These are phyloP conservation scores for Boletales sp. DNA, from an alignment of 768 basidiomycete genomes.

Conservation along the genomic window DNA sequence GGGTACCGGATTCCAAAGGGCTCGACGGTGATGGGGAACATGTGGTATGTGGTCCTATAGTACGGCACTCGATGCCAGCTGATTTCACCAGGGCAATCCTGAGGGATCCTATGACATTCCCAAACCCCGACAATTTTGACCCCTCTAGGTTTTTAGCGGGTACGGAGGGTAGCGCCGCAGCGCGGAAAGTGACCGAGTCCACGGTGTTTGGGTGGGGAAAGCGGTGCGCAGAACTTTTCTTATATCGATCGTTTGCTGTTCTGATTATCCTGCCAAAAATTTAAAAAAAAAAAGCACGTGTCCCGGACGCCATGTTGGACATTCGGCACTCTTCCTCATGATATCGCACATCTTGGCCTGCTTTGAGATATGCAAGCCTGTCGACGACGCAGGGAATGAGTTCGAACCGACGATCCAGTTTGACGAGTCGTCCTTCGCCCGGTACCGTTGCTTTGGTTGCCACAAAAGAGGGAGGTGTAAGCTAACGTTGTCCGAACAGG, in stretches of 20 bases:
- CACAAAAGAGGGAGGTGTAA: background rate
- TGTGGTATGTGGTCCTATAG: background rate
- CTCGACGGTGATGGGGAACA: background rate
- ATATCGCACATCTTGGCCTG: background rate
- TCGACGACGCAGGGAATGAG: background rate
- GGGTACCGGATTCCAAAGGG: background rate
- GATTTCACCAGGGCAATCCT: background rate
- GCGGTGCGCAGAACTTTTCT: background rate
- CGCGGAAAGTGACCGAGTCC: background rate
- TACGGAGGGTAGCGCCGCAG: background rate
- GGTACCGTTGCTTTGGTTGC: background rate
- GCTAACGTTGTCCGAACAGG: background rate
- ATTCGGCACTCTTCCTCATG: background rate
- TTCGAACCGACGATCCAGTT: background rate
- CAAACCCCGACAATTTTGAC: background rate
- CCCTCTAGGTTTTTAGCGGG: background rate
- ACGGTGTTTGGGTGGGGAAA: background rate
- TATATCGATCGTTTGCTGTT: background rate
- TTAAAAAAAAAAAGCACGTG: too few species aligned
- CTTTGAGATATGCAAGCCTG: slow-evolving; percentile 2
- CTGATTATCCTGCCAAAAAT: background rate
- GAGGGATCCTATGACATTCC: background rate
- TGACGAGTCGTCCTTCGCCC: background rate
- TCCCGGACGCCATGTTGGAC: background rate
- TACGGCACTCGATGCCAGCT: background rate